Percentiles rank a stretch among this genome's conserved stretches.
Evolutionary conservation across 352 stramenopile genomes (phyloP).

Genomic region (Phytophthora citrophthora): DNA sequence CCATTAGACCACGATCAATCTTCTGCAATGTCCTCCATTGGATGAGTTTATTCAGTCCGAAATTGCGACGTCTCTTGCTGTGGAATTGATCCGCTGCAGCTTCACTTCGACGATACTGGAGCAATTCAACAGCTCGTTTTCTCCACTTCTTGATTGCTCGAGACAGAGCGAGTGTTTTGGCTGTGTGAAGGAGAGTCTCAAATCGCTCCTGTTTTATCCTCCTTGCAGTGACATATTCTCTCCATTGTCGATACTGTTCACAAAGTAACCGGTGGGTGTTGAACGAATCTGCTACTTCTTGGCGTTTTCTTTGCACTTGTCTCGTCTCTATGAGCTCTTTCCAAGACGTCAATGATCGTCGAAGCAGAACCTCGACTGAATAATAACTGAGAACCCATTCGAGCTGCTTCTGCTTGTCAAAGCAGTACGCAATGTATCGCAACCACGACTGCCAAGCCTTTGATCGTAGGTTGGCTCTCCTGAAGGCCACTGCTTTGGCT

Average conservation of each 20-base stretch:
- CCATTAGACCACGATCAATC: not conserved
- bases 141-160: conserved; percentile 30
- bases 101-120: conserved; percentile 3
- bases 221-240: conserved; percentile 10
- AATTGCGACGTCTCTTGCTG: conserved; percentile 8
- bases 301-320: conserved; percentile 1
- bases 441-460: conserved; percentile 32
- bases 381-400: conserved; percentile 40
- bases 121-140: conserved; percentile 5
- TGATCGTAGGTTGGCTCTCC: not conserved
- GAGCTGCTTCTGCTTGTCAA: conserved; percentile 32
- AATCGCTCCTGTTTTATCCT: conserved; percentile 3
- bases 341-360: conserved; percentile 27
- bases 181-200: not conserved
- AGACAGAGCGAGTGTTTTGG: conserved; percentile 8
- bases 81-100: conserved; percentile 5
- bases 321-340: conserved; percentile 15
- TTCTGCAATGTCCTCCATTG: conserved; percentile 10
- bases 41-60: conserved; percentile 10
- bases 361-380: conserved; percentile 34
- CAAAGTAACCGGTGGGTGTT: conserved; percentile 17
- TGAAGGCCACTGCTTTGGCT: conserved; percentile 5
- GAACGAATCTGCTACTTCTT: conserved; percentile 14
- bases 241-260: conserved; percentile 13
- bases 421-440: conserved; percentile 19